These are phyloP conservation scores for Fusarium chuoi DNA, from an alignment of 2,329 filamentous ascomycete genomes.

Conservation along the genomic window DNA sequence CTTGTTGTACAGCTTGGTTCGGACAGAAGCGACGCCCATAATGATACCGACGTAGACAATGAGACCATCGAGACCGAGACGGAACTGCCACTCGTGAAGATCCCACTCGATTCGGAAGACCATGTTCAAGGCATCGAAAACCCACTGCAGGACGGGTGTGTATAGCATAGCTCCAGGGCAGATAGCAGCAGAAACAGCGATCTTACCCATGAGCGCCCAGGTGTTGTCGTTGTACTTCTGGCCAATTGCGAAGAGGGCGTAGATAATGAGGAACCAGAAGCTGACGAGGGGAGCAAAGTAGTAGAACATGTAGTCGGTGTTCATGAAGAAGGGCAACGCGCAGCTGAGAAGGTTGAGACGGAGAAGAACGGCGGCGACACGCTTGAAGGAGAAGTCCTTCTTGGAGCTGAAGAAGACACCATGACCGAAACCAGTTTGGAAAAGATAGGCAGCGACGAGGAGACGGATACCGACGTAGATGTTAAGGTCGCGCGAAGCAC, in stretches of 20 bases:
- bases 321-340: slow-evolving; percentile 65
- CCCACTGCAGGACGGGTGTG: slow-evolving; percentile 34
- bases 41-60: slow-evolving; percentile 68
- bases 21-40: slow-evolving; percentile 43
- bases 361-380: slow-evolving; percentile 62
- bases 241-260: slow-evolving; percentile 59
- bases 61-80: slow-evolving; percentile 63
- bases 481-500: slow-evolving; percentile 57
- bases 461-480: slow-evolving; percentile 66
- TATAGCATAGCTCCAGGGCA: slow-evolving; percentile 44
- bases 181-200: slow-evolving; percentile 55
- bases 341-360: slow-evolving; percentile 67
- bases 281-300: slow-evolving; percentile 67
- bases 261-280: slow-evolving; percentile 71
- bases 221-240: slow-evolving; percentile 55
- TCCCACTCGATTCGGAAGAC: slow-evolving; percentile 61
- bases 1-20: slow-evolving; percentile 29
- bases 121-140: slow-evolving; percentile 46
- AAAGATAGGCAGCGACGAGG: slow-evolving; percentile 69
- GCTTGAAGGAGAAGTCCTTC: slow-evolving; percentile 65
- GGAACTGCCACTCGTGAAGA: slow-evolving; percentile 59
- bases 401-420: slow-evolving; percentile 66
- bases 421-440: slow-evolving; percentile 71
- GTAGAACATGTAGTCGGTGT: slow-evolving; percentile 62
- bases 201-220: slow-evolving; percentile 58